Conservation (phyloP, 1,284 basidiomycete species). For the Apiotrichum sp. region DNA sequence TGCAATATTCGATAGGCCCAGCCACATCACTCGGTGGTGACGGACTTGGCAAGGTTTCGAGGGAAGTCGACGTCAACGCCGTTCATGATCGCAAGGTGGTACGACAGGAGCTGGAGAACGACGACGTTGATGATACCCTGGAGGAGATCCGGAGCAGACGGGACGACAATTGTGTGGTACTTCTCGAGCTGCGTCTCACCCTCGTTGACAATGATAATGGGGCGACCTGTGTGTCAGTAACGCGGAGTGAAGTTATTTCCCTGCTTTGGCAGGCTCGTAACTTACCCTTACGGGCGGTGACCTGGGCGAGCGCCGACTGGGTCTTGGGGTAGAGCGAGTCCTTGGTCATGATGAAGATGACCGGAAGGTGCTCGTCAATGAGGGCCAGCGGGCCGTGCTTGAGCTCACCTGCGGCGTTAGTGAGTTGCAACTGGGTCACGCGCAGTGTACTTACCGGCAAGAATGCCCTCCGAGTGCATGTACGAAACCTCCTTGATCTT, state of each 20-base stretch:
- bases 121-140: slow-evolving; percentile 80
- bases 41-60: slow-evolving; percentile 67
- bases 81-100: slow-evolving; percentile 46
- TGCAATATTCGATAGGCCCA: neutral
- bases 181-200: slow-evolving; percentile 67
- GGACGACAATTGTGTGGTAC: slow-evolving; percentile 66
- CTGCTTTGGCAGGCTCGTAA: too few relatives aligned
- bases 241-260: too few relatives aligned
- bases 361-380: slow-evolving; percentile 49
- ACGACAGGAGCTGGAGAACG: slow-evolving; percentile 90
- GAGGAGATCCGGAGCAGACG: slow-evolving; percentile 86
- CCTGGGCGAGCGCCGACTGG: slow-evolving; percentile 89
- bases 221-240: slow-evolving; percentile 33
- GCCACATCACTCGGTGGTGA: slow-evolving; percentile 36
- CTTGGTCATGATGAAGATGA: slow-evolving; percentile 98
- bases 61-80: slow-evolving; percentile 68
- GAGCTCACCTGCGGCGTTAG: slow-evolving; percentile 59
- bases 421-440: too few relatives aligned
- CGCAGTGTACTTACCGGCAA: slow-evolving; percentile 55
- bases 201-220: slow-evolving; percentile 94
- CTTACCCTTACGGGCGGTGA: slow-evolving; percentile 92
- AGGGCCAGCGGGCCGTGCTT: slow-evolving; percentile 95
- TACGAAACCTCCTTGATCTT: slow-evolving; percentile 99
- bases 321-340: slow-evolving; percentile 94
- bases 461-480: slow-evolving; percentile 52